A percentile compares a stretch with the other conserved stretches of the same genome.
phyloP scores from a whole-genome alignment of 192 early-diverging fungal species.

The Coemansia nantahalensis region DNA sequence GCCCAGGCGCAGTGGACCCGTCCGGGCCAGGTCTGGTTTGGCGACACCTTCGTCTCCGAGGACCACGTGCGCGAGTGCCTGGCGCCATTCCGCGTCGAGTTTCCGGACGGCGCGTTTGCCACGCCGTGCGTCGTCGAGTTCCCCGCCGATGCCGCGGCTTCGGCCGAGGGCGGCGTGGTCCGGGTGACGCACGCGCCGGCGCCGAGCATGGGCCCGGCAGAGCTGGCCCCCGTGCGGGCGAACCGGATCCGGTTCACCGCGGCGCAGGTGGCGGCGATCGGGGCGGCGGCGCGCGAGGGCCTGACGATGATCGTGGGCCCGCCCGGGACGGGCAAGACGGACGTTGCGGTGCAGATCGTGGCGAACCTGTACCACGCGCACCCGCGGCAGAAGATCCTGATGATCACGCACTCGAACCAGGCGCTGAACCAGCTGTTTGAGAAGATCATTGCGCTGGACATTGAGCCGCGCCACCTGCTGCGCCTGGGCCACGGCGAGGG shows the following conservation, averaged over 20 bases:
- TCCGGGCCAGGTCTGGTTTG: constrained; percentile 67
- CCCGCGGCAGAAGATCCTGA: constrained; percentile 84
- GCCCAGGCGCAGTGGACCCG: constrained; percentile 42
- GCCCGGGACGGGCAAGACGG: constrained; percentile 98
- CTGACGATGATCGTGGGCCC: constrained; percentile 95
- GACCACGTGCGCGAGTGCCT: constrained; percentile 73
- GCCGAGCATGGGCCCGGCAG: constrained; percentile 72
- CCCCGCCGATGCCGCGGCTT: constrained; percentile 17
- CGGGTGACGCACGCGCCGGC: constrained; percentile 65
- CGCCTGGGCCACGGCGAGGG: constrained; percentile 95
- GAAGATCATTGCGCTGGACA: constrained; percentile 88
- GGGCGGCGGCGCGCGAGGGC: constrained; percentile 79
- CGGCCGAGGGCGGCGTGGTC: constrained; percentile 6
- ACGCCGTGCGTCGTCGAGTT: constrained; percentile 77
- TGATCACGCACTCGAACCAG: constrained; percentile 96
- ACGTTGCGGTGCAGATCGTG: constrained; percentile 95
- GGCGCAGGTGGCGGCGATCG: constrained; percentile 81
- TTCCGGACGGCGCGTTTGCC: constrained; percentile 11
- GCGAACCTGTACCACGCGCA: constrained; percentile 92
- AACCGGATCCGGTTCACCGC: constrained; percentile 87
- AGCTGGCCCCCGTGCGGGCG: constrained; percentile 61
- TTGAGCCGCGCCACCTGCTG: constrained; percentile 90
- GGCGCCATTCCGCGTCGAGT: constrained; percentile 18
- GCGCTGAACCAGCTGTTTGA: constrained; percentile 99
- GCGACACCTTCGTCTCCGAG: constrained; percentile 85